Evolutionary conservation across 352 stramenopile genomes (phyloP), one percentile per base, ranked within the genome.

Genomic region (Elongisporangium undulatum): DNA sequence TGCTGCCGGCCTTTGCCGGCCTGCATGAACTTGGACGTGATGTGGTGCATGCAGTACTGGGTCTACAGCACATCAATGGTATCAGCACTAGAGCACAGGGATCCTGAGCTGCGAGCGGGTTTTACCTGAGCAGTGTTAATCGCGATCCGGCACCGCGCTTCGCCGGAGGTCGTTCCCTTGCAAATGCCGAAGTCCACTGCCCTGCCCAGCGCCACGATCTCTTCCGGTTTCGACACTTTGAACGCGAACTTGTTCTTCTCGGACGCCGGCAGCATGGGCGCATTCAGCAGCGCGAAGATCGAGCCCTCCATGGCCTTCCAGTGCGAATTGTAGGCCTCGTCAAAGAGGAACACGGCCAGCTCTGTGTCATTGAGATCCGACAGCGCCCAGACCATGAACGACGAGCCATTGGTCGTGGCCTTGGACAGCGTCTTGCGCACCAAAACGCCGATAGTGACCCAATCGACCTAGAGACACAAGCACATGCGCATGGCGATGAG

Each of bases 211-310:
- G 73, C 74, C 19, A 91, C 82, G 34, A 94, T 52, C 49, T 93
- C 76, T 16, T 77, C 62, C 6, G 68, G 48, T 23, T 79, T 72
- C n/a, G 74, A 69, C 9, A 81, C 73, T 58, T 90, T 92, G 59
- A 94, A 87, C 24, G 85, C 81, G 64, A 94, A 94, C 38, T 81
- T 79, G 54, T 85, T 89, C 60, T 84, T 82, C 59, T 92, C 83
- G 2, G 72, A 84, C 20, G 81, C 74, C 8, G 85, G 77, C 26
- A 92, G 53, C 21, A 92, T 41, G 51, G 74, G 56, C 16, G 85
- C 82, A 58, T 94, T 92, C 15, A 94, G 62, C 16, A 94, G 62
- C 0, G 82, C 85, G 39, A 94, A 69, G 24, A 94, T 57, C 2
- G 74, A 74, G 15, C 85, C 85, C 23, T 87, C 75, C 17, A 75